Conservation (phyloP, 2,329 filamentous ascomycete species). For the Dactylellina drechsleri region DNA sequence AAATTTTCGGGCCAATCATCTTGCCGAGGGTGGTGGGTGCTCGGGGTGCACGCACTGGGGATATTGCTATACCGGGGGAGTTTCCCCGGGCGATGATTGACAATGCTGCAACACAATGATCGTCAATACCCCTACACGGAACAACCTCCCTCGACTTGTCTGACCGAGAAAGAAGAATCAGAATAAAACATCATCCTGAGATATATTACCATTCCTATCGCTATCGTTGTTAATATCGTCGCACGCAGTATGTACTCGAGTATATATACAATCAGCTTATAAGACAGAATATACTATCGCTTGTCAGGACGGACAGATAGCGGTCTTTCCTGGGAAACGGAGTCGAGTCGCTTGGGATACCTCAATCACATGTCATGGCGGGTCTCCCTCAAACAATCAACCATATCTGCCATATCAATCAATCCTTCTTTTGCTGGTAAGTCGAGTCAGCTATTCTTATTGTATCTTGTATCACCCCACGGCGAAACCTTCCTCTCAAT, state of each 20-base stretch:
- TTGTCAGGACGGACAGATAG: slow-evolving; percentile 13
- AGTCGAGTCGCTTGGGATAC: slow-evolving; percentile 18
- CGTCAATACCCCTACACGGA: too few relatives aligned
- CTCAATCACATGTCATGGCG: slow-evolving; percentile 44
- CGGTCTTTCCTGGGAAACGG: too few relatives aligned
- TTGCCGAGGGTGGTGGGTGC: not conserved
- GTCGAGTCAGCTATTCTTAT: not conserved
- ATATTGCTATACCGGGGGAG: not conserved
- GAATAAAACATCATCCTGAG: too few relatives aligned
- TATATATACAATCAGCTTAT: too few relatives aligned
- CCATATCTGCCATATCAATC: not conserved
- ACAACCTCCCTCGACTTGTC: too few relatives aligned
- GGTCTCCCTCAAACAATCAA: slow-evolving; percentile 1
- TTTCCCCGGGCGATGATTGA: not conserved
- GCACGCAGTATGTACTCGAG: too few relatives aligned
- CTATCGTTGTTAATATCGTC: too few relatives aligned
- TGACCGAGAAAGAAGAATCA: too few relatives aligned
- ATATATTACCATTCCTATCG: too few relatives aligned
- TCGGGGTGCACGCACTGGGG: not conserved
- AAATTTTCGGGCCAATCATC: slow-evolving; percentile 16
- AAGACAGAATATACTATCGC: not conserved
- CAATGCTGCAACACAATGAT: too few relatives aligned
- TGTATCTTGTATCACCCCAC: not conserved
- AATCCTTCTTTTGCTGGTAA: not conserved
- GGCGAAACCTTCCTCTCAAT: not conserved